Evolutionary conservation across 1,139 yeast genomes (phyloP).

Genomic region (Saccharomyces uvarum): DNA sequence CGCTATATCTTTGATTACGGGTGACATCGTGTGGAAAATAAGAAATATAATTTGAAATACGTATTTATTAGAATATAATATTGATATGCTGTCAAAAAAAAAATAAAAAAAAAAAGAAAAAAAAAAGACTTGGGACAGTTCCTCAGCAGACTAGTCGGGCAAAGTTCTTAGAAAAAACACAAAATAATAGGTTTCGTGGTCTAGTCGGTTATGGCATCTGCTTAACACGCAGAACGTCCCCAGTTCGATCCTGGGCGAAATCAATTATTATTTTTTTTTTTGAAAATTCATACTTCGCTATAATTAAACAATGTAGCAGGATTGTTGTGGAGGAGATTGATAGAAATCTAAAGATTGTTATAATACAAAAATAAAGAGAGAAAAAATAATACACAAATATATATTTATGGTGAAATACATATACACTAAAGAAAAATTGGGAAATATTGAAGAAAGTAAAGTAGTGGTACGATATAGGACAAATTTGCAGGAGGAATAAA

Average conservation of each 20-base stretch:
- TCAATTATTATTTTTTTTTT: conserved; percentile 36
- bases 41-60: background rate
- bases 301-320: too few relatives aligned
- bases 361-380: background rate
- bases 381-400: background rate
- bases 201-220: conserved; percentile 99
- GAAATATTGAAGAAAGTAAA: background rate
- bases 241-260: conserved; percentile 99
- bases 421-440: background rate
- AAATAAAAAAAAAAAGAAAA: too few relatives aligned
- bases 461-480: background rate
- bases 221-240: conserved; percentile 99
- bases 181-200: conserved; percentile 58
- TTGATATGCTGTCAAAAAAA: too few relatives aligned
- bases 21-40: conserved; percentile 19
- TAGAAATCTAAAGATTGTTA: background rate
- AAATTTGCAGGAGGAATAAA: background rate
- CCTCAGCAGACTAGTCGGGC: too few relatives aligned
- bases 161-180: background rate
- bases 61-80: too few relatives aligned
- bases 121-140: too few relatives aligned
- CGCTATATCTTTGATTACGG: conserved; percentile 16
- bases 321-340: too few relatives aligned
- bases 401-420: too few relatives aligned
- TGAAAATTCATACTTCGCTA: too few relatives aligned